phyloP scores from a whole-genome alignment of 176 grass and related monocot genomes.

The Thinopyrum elongatum region DNA sequence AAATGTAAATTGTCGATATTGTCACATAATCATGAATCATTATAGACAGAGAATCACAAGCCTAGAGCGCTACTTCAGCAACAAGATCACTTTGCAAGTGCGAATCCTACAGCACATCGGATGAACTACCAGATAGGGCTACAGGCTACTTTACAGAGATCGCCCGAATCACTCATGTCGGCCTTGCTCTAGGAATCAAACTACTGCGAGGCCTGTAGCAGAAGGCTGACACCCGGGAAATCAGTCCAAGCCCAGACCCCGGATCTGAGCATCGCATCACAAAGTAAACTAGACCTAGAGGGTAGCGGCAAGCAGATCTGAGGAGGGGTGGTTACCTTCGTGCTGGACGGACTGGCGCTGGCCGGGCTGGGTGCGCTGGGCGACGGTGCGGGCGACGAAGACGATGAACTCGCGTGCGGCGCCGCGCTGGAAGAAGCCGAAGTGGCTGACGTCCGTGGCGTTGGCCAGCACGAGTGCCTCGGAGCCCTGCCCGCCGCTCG shows the following conservation, averaged over 20 bases:
- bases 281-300: not conserved
- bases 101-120: not conserved
- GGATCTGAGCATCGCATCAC: constrained; percentile 6
- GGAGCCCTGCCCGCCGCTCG: constrained; percentile 24
- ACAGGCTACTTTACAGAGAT: not conserved
- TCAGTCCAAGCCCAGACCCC: not conserved
- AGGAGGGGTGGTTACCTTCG: constrained; percentile 46
- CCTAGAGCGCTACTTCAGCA: not conserved
- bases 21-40: not conserved
- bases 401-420: constrained; percentile 84
- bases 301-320: not conserved
- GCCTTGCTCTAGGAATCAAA: not conserved
- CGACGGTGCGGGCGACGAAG: constrained; percentile 80
- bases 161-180: not conserved
- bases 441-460: constrained; percentile 92
- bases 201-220: not conserved
- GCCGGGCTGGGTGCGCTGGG: constrained; percentile 62
- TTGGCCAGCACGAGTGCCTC: constrained; percentile 80
- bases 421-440: constrained; percentile 75
- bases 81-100: not conserved
- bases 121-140: not conserved
- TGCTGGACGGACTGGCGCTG: constrained; percentile 94
- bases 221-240: not conserved
- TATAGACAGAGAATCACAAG: not conserved
- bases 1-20: not conserved